These are phyloP conservation scores for Quercus lobata DNA, from an alignment of 331 rosid genomes.

Conservation along the genomic window DNA sequence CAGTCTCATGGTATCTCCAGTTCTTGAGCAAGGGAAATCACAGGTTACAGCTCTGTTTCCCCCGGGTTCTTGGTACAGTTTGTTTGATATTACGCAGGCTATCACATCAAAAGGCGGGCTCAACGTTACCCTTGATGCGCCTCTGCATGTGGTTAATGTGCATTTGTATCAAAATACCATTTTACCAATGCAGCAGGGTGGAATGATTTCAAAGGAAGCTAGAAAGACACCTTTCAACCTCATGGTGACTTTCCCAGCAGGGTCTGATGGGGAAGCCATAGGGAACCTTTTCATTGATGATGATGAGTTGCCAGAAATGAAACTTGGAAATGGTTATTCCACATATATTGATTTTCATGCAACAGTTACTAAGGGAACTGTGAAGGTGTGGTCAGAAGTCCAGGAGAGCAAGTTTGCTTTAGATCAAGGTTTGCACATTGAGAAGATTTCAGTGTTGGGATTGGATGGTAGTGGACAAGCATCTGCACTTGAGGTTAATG, in stretches of 20 bases:
- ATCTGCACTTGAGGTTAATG: conserved; percentile 48
- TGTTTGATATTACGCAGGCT: conserved; percentile 61
- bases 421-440: conserved; percentile 56
- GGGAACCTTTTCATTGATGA: conserved; percentile 76
- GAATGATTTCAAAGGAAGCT: conserved; percentile 71
- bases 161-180: conserved; percentile 78
- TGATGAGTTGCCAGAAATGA: conserved; percentile 70
- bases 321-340: conserved; percentile 69
- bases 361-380: conserved; percentile 45
- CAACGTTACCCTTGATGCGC: conserved; percentile 67
- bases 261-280: conserved; percentile 52
- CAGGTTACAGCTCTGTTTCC: conserved; percentile 72
- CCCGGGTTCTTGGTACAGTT: conserved; percentile 83
- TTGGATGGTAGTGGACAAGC: conserved; percentile 44
- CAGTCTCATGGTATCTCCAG: conserved; percentile 79
- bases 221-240: conserved; percentile 71
- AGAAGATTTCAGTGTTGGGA: conserved; percentile 64
- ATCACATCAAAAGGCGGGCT: conserved; percentile 42
- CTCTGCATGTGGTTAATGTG: conserved; percentile 75
- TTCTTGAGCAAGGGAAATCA: conserved; percentile 67
- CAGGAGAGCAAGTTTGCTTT: conserved; percentile 77
- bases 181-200: conserved; percentile 88
- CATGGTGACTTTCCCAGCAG: conserved; percentile 62
- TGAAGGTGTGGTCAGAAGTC: conserved; percentile 80
- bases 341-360: conserved; percentile 60